phyloP scores from a whole-genome alignment of 1,284 basidiomycete genomes.

The Golubevia pallescens region DNA sequence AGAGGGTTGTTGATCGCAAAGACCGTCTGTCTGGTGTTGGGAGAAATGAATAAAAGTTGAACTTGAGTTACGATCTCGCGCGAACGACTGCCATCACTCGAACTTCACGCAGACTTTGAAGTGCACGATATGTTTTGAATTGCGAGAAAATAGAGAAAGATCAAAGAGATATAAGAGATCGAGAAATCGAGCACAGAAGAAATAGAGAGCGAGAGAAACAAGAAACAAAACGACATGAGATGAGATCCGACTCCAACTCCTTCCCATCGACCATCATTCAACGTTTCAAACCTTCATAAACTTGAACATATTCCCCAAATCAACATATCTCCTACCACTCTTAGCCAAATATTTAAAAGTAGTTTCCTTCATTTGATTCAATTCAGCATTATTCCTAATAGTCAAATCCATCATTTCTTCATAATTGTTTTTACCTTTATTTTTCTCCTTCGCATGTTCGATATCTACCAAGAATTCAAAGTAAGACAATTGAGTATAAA shows the following conservation, averaged over 20 bases:
- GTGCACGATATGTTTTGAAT: too few relatives aligned
- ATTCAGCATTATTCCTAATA: neutral
- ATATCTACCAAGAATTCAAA: constrained; percentile 47
- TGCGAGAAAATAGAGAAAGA: too few relatives aligned
- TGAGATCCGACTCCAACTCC: neutral
- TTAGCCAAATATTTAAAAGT: constrained; percentile 45
- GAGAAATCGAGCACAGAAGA: neutral
- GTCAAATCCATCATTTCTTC: constrained; percentile 5
- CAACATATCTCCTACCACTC: constrained; percentile 54
- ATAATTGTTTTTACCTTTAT: neutral
- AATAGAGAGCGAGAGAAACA: constrained; percentile 1
- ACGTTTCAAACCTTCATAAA: constrained; percentile 9
- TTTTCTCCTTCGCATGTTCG: constrained; percentile 4
- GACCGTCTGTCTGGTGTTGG: too few relatives aligned
- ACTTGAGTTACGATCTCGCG: too few relatives aligned
- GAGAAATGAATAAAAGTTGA: too few relatives aligned
- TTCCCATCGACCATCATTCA: neutral
- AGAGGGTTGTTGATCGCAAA: too few relatives aligned
- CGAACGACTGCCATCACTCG: too few relatives aligned
- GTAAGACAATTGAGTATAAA: constrained; percentile 59
- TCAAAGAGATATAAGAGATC: too few relatives aligned
- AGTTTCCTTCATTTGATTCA: constrained; percentile 13
- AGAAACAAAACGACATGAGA: neutral
- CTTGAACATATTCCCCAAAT: constrained; percentile 42
- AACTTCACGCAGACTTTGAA: too few relatives aligned